Evolutionary conservation across 805 yeast genomes (phyloP).

Genomic region (Barnettozyma populi): DNA sequence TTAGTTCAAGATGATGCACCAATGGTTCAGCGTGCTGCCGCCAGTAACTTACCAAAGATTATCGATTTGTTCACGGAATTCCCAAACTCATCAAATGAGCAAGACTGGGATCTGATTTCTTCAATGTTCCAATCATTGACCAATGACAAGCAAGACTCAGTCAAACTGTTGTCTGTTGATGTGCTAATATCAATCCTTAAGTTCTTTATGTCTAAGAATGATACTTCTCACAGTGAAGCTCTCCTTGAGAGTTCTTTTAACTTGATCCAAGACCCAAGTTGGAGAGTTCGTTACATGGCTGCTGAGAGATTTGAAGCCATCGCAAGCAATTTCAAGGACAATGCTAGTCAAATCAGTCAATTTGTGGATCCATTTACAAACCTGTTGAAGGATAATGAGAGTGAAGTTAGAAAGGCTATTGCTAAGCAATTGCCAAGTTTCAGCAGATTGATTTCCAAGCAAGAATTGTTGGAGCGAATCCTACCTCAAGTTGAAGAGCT

Average conservation of each 20-base stretch:
- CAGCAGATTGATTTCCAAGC: slow-evolving; percentile 46
- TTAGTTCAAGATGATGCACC: slow-evolving; percentile 84
- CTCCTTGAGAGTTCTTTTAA: slow-evolving; percentile 60
- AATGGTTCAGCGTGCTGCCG: slow-evolving; percentile 96
- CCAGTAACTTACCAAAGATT: slow-evolving; percentile 70
- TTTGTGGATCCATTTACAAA: slow-evolving; percentile 59
- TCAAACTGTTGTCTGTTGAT: slow-evolving; percentile 83
- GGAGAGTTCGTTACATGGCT: slow-evolving; percentile 98
- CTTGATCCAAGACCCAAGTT: slow-evolving; percentile 81
- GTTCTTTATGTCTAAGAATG: slow-evolving; percentile 55
- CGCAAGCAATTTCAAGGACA: slow-evolving; percentile 56
- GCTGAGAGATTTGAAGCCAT: slow-evolving; percentile 86
- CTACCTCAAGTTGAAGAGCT: slow-evolving; percentile 80
- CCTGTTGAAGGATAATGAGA: slow-evolving; percentile 87
- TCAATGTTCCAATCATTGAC: slow-evolving; percentile 75
- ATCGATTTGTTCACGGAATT: slow-evolving; percentile 53
- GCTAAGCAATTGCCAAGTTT: slow-evolving; percentile 86
- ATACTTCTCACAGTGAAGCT: slow-evolving; percentile 54
- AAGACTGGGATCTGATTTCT: slow-evolving; percentile 74
- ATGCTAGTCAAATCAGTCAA: slow-evolving; percentile 45
- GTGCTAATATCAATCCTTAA: slow-evolving; percentile 76
- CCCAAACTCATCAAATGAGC: slow-evolving; percentile 41
- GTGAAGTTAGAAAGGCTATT: slow-evolving; percentile 93
- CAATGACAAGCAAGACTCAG: slow-evolving; percentile 90
- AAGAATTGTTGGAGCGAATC: slow-evolving; percentile 58